Conservation (phyloP, 2,329 filamentous ascomycete genomes). For the Sphaerulina vaccinii region DNA sequence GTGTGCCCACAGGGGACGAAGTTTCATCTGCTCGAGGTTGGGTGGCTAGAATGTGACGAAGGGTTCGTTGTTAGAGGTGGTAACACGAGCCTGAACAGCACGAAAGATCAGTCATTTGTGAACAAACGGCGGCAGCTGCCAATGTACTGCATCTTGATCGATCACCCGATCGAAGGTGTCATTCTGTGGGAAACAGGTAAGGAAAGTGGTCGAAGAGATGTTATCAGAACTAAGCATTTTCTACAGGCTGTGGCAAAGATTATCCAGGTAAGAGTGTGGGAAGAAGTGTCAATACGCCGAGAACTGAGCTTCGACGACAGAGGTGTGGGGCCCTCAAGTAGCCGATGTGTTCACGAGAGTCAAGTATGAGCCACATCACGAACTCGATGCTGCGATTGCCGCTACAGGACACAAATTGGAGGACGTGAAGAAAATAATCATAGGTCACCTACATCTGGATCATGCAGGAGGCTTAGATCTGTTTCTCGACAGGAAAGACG, state of each 20-base stretch:
- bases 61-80: conserved; percentile 46
- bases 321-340: conserved; percentile 38
- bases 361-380: conserved; percentile 37
- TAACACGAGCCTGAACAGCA: conserved; percentile 41
- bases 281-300: too few species aligned
- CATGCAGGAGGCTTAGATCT: conserved; percentile 37
- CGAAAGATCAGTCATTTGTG: conserved; percentile 37
- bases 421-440: conserved; percentile 41
- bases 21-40: conserved; percentile 43
- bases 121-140: conserved; percentile 46
- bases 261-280: too few species aligned
- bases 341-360: conserved; percentile 38
- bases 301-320: too few species aligned
- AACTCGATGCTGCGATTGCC: conserved; percentile 38
- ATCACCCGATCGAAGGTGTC: conserved; percentile 46
- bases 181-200: conserved; percentile 46
- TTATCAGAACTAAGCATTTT: too few species aligned
- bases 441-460: conserved; percentile 39
- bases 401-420: conserved; percentile 37
- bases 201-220: too few species aligned
- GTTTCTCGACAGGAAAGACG: conserved; percentile 37
- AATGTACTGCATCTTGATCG: conserved; percentile 46
- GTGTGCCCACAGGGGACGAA: conserved; percentile 48
- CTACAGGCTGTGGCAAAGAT: conserved; percentile 44
- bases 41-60: conserved; percentile 46